Conservation (phyloP, 768 basidiomycete species). For the Clathrus columnatus region DNA sequence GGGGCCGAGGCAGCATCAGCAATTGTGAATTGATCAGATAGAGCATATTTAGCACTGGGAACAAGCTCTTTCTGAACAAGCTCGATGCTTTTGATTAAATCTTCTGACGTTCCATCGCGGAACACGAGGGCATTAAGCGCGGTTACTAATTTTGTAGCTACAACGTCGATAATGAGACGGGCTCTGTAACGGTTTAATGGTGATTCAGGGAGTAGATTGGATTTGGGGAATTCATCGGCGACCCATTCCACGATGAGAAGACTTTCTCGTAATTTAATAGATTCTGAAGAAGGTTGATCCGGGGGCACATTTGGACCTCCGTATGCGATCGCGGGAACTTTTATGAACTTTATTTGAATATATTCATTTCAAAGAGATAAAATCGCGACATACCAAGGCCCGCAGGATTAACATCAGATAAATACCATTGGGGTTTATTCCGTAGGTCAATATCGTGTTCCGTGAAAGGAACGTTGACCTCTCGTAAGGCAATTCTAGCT, state of each 20-base stretch:
- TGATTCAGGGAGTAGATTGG: constrained; percentile 43
- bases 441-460: constrained; percentile 48
- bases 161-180: constrained; percentile 55
- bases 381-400: constrained; percentile 41
- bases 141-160: constrained; percentile 37
- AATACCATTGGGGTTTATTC: constrained; percentile 67
- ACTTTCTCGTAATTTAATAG: constrained; percentile 55
- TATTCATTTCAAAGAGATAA: background rate
- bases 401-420: constrained; percentile 53
- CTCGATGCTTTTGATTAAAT: constrained; percentile 36
- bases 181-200: constrained; percentile 48
- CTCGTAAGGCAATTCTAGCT: constrained; percentile 50
- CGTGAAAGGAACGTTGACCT: constrained; percentile 40
- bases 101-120: constrained; percentile 30
- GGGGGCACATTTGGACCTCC: constrained; percentile 51
- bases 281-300: constrained; percentile 49
- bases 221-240: constrained; percentile 46
- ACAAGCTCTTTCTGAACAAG: constrained; percentile 43
- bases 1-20: constrained; percentile 57
- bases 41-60: constrained; percentile 31
- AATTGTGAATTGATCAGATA: constrained; percentile 42
- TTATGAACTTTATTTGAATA: background rate
- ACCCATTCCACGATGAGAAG: constrained; percentile 59
- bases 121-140: constrained; percentile 29
- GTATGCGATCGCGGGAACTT: constrained; percentile 51